These are phyloP conservation scores for Ceratobasidium papillatum DNA, from an alignment of 1,284 basidiomycete genomes.

Conservation along the genomic window DNA sequence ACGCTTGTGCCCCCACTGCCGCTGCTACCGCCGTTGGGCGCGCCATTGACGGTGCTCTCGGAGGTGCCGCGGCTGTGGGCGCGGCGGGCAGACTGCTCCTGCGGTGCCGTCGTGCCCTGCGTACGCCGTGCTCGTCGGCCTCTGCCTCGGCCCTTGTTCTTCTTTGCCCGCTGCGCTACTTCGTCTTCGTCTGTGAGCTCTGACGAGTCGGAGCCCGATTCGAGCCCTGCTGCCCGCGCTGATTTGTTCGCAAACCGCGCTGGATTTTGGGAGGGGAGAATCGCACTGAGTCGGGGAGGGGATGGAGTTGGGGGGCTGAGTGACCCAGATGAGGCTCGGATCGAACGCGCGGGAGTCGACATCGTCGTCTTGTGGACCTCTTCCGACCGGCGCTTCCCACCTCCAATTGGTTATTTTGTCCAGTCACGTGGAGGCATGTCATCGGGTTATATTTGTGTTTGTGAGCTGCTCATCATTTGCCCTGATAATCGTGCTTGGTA, in stretches of 20 bases:
- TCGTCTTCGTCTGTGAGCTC: constrained; percentile 39
- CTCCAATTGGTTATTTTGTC: constrained; percentile 23
- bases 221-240: constrained; percentile 30
- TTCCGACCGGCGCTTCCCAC: constrained; percentile 28
- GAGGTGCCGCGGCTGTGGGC: constrained; percentile 38
- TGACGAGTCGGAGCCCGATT: constrained; percentile 37
- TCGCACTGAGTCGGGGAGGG: constrained; percentile 10
- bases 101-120: background rate
- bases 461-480: background rate
- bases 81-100: constrained; percentile 15
- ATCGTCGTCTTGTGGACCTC: constrained; percentile 33
- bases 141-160: constrained; percentile 18
- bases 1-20: constrained; percentile 32
- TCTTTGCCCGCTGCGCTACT: constrained; percentile 13
- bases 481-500: too few relatives aligned
- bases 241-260: constrained; percentile 30
- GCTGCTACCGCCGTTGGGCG: constrained; percentile 25
- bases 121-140: background rate
- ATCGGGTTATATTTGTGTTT: constrained; percentile 4
- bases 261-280: constrained; percentile 3
- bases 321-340: constrained; percentile 32
- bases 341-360: constrained; percentile 38
- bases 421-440: constrained; percentile 15
- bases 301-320: constrained; percentile 35
- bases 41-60: constrained; percentile 39